Evolutionary conservation across 176 grass and related monocot species (phyloP), one percentile per base, ranked within the genome.

Genomic region (Eremochloa ophiuroides): DNA sequence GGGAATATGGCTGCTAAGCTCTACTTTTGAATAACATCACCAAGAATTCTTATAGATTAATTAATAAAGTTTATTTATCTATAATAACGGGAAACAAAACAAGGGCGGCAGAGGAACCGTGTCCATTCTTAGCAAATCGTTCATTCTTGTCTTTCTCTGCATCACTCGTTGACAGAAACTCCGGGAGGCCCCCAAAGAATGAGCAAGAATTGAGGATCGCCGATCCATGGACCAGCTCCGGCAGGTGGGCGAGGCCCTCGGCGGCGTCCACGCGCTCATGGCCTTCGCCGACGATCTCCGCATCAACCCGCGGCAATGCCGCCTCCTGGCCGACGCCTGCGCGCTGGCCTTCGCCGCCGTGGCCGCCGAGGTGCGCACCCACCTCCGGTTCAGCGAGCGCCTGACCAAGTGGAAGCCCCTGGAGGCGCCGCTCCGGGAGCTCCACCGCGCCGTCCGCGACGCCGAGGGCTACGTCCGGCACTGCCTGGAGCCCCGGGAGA

Each of bases 281-380:
- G 25, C 82, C 78, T 98, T 98, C 84, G 84, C 75, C 46, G 88
- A 93, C 66, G 86, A 98, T 20, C 80, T 93, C 50, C 92, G 83
- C 40, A 71, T 98, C 81, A 98, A 95, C 85, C 88, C 84, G 28
- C 90, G 90, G 10, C 95, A 98, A 65, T 98, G 92, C 79, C 61
- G 71, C 62, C 79, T 98, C 70, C 92, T 98, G 5, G 90, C 86
- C 27, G 90, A 95, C 66, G 82, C 91, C 18, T 85, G 83, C 85
- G 61, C 59, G 53, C 90, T 93, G 40, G 86, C 92, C 64, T 91
- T 95, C 79, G 75, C 89, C 37, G 73, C 85, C 35, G 78, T 98
- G 9, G 76, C 55, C 65, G 62, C 37, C 41, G 92, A 98, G 82
- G 76, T 88, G 25, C 82, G 90, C 35, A 44, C 72, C 71, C 84